These are phyloP conservation scores for Eucalyptus victrix DNA, from an alignment of 345 rosid species.

Conservation along the genomic window DNA sequence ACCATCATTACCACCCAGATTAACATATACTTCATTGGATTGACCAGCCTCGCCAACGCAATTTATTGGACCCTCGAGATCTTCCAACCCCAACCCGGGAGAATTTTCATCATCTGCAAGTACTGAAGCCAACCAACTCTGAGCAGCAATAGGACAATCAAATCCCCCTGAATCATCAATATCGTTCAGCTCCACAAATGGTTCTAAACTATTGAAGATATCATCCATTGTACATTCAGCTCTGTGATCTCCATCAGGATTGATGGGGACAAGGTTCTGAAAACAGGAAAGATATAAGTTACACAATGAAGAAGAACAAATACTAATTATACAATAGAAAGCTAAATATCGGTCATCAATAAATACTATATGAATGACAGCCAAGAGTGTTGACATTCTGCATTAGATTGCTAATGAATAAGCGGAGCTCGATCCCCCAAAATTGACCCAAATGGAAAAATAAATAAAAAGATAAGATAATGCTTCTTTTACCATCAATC, in stretches of 20 bases:
- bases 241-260: not conserved
- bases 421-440: not conserved
- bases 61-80: too few species aligned
- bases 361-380: not conserved
- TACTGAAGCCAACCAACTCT: not conserved
- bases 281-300: not conserved
- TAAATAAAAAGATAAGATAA: accelerated
- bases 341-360: not conserved
- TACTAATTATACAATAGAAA: not conserved
- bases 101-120: too few species aligned
- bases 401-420: not conserved
- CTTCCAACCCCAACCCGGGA: too few species aligned
- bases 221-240: accelerated
- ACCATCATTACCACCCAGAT: not conserved
- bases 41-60: not conserved
- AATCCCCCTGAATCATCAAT: accelerated
- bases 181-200: not conserved
- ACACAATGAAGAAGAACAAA: not conserved
- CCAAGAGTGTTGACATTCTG: not conserved
- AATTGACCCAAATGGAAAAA: not conserved
- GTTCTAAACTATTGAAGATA: accelerated
- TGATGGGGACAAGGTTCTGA: not conserved
- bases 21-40: not conserved
- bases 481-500: not conserved
- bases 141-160: not conserved